phyloP scores from a whole-genome alignment of 805 yeast genomes.

The Hanseniaspora singularis region DNA sequence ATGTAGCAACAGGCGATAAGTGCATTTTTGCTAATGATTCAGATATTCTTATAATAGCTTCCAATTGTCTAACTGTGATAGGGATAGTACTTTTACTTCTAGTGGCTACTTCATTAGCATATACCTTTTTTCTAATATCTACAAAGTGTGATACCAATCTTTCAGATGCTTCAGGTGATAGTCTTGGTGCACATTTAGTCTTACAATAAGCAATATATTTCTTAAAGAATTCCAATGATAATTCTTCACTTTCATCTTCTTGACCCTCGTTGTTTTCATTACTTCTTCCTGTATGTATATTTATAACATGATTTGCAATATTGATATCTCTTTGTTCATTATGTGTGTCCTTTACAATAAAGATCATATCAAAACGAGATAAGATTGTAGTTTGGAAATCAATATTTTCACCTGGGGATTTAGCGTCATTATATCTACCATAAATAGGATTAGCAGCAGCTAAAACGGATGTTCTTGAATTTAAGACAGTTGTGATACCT shows the following conservation, averaged over 20 bases:
- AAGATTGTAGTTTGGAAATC: constrained; percentile 94
- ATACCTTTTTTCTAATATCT: constrained; percentile 71
- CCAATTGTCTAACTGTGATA: constrained; percentile 92
- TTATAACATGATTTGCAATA: constrained; percentile 90
- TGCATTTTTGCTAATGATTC: constrained; percentile 85
- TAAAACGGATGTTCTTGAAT: constrained; percentile 88
- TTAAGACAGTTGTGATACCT: constrained; percentile 91
- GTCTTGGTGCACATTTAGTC: constrained; percentile 81
- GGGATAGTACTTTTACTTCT: constrained; percentile 92
- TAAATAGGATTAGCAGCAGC: constrained; percentile 98
- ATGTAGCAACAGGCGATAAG: constrained; percentile 70
- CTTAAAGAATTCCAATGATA: constrained; percentile 82
- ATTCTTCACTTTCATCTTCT: constrained; percentile 35
- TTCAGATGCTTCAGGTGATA: constrained; percentile 81
- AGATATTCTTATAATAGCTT: constrained; percentile 90
- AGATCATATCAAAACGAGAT: constrained; percentile 97
- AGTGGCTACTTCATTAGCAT: constrained; percentile 64
- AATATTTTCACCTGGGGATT: constrained; percentile 94
- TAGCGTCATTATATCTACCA: constrained; percentile 92
- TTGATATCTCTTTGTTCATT: constrained; percentile 71
- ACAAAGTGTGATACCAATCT: constrained; percentile 85
- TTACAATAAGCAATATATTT: constrained; percentile 86
- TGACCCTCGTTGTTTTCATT: constrained; percentile 33
- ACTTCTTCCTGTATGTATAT: constrained; percentile 74
- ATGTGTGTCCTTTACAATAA: constrained; percentile 91